Percentiles rank a stretch among this genome's conserved stretches.
Conservation (phyloP, 2,329 filamentous ascomycete species). For the Colletotrichum liaoningense region DNA sequence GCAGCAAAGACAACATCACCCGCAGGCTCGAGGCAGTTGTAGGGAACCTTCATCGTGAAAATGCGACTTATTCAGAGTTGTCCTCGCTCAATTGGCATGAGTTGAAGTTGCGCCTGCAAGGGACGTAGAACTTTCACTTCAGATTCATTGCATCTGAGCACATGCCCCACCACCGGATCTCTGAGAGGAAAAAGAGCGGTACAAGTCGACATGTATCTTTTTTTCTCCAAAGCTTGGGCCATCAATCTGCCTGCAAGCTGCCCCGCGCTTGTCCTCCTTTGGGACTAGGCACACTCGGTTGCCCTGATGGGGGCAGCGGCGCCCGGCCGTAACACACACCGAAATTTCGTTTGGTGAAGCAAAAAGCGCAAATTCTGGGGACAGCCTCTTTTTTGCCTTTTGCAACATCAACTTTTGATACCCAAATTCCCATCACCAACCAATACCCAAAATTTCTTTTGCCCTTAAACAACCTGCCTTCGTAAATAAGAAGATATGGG, state of each 20-base stretch:
- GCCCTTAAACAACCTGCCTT: slow-evolving; percentile 99
- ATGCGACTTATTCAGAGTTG: neutral
- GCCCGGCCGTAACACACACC: slow-evolving; percentile 3
- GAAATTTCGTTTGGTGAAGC: slow-evolving; percentile 25
- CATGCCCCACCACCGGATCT: slow-evolving; percentile 8
- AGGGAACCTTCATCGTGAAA: slow-evolving; percentile 65
- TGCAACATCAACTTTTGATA: slow-evolving; percentile 33
- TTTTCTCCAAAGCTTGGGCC: slow-evolving; percentile 24
- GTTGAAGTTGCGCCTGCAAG: neutral
- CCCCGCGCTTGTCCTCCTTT: slow-evolving; percentile 32
- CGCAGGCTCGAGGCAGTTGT: slow-evolving; percentile 69
- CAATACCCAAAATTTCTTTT: slow-evolving; percentile 48
- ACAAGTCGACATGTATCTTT: slow-evolving; percentile 47
- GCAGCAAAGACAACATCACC: slow-evolving; percentile 77
- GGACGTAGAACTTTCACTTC: slow-evolving; percentile 28
- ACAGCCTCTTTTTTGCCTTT: neutral
- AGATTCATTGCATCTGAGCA: slow-evolving; percentile 4
- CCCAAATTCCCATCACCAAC: slow-evolving; percentile 36
- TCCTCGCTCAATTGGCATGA: slow-evolving; percentile 9
- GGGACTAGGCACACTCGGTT: slow-evolving; percentile 33
- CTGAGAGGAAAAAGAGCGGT: slow-evolving; percentile 52
- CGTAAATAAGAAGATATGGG: slow-evolving; percentile 96
- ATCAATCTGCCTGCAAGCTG: neutral
- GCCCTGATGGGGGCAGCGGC: slow-evolving; percentile 48
- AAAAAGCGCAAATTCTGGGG: slow-evolving; percentile 27